Conservation (phyloP, 2,329 filamentous ascomycete genomes). For the Cladophialophora carrionii region DNA sequence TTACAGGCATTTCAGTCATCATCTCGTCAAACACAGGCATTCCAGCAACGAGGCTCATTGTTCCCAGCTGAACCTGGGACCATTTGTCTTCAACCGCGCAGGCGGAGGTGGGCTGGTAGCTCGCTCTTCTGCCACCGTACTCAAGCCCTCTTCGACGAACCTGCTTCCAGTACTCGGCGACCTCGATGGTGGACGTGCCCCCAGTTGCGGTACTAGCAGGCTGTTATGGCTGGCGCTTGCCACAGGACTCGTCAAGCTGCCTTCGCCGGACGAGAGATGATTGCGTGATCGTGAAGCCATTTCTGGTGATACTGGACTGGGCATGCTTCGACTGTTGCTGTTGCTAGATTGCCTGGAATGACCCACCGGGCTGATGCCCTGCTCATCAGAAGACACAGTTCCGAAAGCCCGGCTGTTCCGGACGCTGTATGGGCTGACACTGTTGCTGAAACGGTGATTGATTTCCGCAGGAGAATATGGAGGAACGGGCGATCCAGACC, state of each 20-base stretch:
- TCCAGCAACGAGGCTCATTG: conserved; percentile 19
- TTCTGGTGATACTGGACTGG: conserved; percentile 31
- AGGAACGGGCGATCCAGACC: conserved; percentile 35
- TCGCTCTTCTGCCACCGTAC: conserved; percentile 27
- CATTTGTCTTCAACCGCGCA: neutral
- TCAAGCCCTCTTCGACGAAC: conserved; percentile 37
- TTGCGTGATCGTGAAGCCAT: conserved; percentile 19
- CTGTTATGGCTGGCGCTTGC: conserved; percentile 15
- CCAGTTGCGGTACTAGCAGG: conserved; percentile 29
- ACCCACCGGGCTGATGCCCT: conserved; percentile 36
- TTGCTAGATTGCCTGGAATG: conserved; percentile 27
- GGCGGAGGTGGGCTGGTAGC: conserved; percentile 12
- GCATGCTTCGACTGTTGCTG: conserved; percentile 23
- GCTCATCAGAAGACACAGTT: conserved; percentile 32
- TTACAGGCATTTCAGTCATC: conserved; percentile 13
- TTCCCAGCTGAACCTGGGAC: conserved; percentile 35
- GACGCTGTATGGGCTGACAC: conserved; percentile 35
- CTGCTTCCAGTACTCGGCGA: conserved; percentile 36
- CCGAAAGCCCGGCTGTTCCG: conserved; percentile 33
- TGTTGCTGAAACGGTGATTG: conserved; percentile 29
- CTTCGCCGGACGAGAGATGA: neutral
- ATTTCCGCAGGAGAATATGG: conserved; percentile 36
- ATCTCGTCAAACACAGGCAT: conserved; percentile 5
- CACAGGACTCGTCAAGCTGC: conserved; percentile 11
- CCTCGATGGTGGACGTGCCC: conserved; percentile 30